A percentile compares a stretch with the other conserved stretches of the same genome.
Conservation (phyloP, 208 protist genomes). For the Crithidia sp. region DNA sequence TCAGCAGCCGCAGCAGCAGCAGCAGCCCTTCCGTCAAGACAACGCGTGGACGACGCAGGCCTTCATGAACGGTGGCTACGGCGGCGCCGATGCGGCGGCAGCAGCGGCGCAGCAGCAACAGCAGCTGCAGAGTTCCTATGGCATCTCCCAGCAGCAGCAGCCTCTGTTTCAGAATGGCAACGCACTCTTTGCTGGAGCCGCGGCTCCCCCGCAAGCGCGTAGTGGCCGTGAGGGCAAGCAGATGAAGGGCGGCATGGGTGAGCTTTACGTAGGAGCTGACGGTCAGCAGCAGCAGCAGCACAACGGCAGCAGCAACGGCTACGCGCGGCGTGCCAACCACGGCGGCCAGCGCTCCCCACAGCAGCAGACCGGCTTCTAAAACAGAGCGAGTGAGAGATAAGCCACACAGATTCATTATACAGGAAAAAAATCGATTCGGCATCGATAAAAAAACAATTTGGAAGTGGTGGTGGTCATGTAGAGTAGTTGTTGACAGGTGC, state of each 20-base stretch:
- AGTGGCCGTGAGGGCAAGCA: conserved; percentile 6
- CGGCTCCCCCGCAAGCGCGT: neutral
- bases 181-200: conserved; percentile 1
- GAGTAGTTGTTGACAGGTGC: too few species aligned
- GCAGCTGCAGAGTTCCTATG: neutral
- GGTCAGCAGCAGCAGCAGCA: conserved; percentile 6
- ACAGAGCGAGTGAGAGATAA: neutral
- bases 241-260: too few species aligned
- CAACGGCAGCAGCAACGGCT: conserved; percentile 4
- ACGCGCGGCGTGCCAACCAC: neutral
- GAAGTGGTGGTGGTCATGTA: too few species aligned
- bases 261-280: too few species aligned
- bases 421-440: neutral
- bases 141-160: conserved; percentile 8
- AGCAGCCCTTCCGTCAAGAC: conserved; percentile 7
- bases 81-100: conserved; percentile 1
- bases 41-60: conserved; percentile 25
- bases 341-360: conserved; percentile 5
- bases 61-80: conserved; percentile 33
- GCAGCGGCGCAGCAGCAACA: conserved; percentile 9
- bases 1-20: conserved; percentile 18
- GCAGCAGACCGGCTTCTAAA: conserved; percentile 4
- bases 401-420: neutral
- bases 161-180: neutral
- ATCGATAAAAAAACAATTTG: too few species aligned